Evolutionary conservation across 164 flowering plant species (phyloP).

Genomic region (Chloranthus sessilifolius): DNA sequence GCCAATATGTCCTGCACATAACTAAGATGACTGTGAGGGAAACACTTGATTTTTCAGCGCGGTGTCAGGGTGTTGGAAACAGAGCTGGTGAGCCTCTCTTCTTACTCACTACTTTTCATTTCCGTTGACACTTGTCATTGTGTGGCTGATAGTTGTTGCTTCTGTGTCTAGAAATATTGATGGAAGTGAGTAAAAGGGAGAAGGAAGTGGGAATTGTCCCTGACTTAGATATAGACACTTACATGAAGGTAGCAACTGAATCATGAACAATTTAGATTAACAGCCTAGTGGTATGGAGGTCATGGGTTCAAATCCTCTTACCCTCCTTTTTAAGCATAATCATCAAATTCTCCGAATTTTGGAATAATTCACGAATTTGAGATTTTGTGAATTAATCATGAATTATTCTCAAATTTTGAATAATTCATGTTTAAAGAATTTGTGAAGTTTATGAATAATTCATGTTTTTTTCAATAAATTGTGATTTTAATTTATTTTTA

Average conservation of each 20-base stretch:
- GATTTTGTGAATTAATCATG: too few species aligned
- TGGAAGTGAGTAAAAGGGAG: slow-evolving; percentile 57
- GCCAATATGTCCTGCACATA: slow-evolving; percentile 53
- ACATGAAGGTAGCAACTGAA: slow-evolving; percentile 90
- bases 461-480: too few species aligned
- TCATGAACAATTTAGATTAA: too few species aligned
- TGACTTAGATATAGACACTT: slow-evolving; percentile 64
- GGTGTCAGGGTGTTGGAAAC: slow-evolving; percentile 58
- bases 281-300: too few species aligned
- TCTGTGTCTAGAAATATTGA: slow-evolving; percentile 39
- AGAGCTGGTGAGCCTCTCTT: slow-evolving; percentile 30
- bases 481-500: too few species aligned
- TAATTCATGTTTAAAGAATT: too few species aligned
- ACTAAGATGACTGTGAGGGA: slow-evolving; percentile 73
- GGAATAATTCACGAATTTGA: too few species aligned
- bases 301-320: too few species aligned
- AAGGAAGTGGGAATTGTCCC: slow-evolving; percentile 59
- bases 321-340: too few species aligned
- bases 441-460: too few species aligned
- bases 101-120: not conserved
- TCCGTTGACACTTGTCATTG: not conserved
- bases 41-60: slow-evolving; percentile 58
- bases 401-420: too few species aligned
- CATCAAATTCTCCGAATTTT: too few species aligned
- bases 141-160: not conserved